A percentile compares a stretch with the other conserved stretches of the same genome.
Evolutionary conservation across 2,329 filamentous ascomycete genomes (phyloP).

Genomic region (Zymoseptoria crescenta): DNA sequence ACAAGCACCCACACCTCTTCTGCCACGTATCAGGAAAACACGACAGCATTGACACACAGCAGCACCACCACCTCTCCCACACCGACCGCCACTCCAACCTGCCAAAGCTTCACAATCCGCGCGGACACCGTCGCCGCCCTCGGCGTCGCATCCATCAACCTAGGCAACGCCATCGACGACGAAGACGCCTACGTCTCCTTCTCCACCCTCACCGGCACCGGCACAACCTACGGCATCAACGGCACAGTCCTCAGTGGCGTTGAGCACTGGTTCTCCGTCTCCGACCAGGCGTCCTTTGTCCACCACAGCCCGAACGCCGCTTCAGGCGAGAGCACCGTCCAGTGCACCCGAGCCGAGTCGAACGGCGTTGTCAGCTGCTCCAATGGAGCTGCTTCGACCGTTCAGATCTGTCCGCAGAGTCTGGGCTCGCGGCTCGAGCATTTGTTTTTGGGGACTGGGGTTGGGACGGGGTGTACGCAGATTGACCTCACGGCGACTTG

Average conservation of each 20-base stretch:
- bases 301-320: background rate
- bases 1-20: background rate
- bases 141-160: no score
- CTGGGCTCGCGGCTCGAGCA: background rate
- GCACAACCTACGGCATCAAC: background rate
- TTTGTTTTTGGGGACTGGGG: background rate
- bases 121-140: background rate
- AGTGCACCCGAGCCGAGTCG: background rate
- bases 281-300: background rate
- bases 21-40: background rate
- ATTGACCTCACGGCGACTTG: background rate
- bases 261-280: background rate
- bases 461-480: background rate
- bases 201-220: background rate
- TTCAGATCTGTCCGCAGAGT: background rate
- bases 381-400: background rate
- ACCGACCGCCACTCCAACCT: background rate
- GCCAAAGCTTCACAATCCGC: background rate
- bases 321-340: background rate
- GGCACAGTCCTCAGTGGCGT: background rate
- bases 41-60: background rate
- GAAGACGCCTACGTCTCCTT: background rate
- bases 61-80: background rate
- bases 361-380: background rate
- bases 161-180: no score